phyloP scores from a whole-genome alignment of 1,139 yeast species.

The Scheffersomyces insectosa region DNA sequence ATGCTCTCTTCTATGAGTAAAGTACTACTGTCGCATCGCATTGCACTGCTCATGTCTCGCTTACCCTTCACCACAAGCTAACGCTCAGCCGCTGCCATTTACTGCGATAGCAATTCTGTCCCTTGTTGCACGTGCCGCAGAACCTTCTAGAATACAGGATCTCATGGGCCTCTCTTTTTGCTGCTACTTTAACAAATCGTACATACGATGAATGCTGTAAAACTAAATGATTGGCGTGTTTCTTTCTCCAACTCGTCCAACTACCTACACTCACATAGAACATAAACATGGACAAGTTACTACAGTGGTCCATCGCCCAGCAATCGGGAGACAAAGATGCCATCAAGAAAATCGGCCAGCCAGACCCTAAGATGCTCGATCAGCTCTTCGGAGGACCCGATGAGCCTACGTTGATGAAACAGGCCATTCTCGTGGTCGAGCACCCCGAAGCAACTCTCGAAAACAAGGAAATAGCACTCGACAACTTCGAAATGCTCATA shows the following conservation, averaged over 20 bases:
- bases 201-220: too few relatives aligned
- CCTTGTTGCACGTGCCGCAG: conserved; percentile 7
- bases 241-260: too few relatives aligned
- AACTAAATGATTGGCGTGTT: too few relatives aligned
- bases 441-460: conserved; percentile 64
- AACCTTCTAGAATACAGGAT: conserved; percentile 7
- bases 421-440: conserved; percentile 63
- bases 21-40: too few relatives aligned
- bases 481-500: conserved; percentile 89
- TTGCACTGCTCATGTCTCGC: too few relatives aligned
- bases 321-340: conserved; percentile 70
- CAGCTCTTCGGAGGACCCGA: conserved; percentile 84
- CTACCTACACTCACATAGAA: conserved; percentile 12
- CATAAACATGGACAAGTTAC: conserved; percentile 72
- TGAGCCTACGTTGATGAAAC: conserved; percentile 83
- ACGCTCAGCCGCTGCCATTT: too few relatives aligned
- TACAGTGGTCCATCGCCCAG: conserved; percentile 90
- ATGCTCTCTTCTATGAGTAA: too few relatives aligned
- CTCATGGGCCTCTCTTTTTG: too few relatives aligned
- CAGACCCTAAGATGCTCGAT: conserved; percentile 75
- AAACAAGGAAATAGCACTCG: conserved; percentile 74
- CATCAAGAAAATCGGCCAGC: conserved; percentile 57
- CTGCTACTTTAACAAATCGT: too few relatives aligned
- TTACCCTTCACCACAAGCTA: too few relatives aligned
- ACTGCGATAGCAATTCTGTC: too few relatives aligned